Percentiles rank a stretch among this genome's conserved stretches.
phyloP scores from a whole-genome alignment of 495 filamentous ascomycete species.

The Aspergillus wentii region DNA sequence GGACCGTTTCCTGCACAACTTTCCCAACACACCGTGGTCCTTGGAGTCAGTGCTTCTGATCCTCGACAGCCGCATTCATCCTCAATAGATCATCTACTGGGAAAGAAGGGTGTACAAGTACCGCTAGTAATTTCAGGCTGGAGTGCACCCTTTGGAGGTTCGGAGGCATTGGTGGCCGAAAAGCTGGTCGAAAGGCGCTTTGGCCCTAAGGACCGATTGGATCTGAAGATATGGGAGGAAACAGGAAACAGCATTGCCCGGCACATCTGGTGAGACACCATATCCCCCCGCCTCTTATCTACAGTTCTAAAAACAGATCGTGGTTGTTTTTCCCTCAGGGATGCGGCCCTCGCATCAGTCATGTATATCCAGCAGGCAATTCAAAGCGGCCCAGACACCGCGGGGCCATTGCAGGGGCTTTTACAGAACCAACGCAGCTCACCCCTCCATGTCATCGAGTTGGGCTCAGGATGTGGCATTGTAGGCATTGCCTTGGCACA shows the following conservation, averaged over 20 bases:
- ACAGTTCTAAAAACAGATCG: constrained; percentile 8
- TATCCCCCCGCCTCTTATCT: constrained; percentile 7
- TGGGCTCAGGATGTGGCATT: constrained; percentile 81
- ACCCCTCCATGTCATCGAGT: constrained; percentile 59
- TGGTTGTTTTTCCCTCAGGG: constrained; percentile 40
- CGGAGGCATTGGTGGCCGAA: constrained; percentile 32
- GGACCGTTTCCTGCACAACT: constrained; percentile 26
- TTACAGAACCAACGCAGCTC: constrained; percentile 19
- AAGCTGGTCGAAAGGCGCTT: constrained; percentile 52
- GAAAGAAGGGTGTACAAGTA: constrained; percentile 12
- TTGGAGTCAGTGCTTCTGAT: constrained; percentile 17
- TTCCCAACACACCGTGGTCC: constrained; percentile 19
- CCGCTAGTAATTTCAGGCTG: constrained; percentile 52
- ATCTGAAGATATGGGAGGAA: constrained; percentile 70
- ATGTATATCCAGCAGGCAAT: constrained; percentile 32
- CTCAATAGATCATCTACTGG: constrained; percentile 16
- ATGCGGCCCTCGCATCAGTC: constrained; percentile 60
- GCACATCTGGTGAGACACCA: constrained; percentile 73
- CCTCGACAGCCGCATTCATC: constrained; percentile 6
- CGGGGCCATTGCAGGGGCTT: constrained; percentile 16
- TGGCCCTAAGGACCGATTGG: constrained; percentile 12
- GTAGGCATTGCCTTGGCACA: constrained; percentile 72
- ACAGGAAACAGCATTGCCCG: constrained; percentile 92
- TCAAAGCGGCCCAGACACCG: constrained; percentile 7
- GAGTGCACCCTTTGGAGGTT: constrained; percentile 44